Percentiles rank a stretch among this genome's conserved stretches.
These are phyloP conservation scores for Pelargonium cotyledonis DNA, from an alignment of 441 rosid species.

Conservation along the genomic window DNA sequence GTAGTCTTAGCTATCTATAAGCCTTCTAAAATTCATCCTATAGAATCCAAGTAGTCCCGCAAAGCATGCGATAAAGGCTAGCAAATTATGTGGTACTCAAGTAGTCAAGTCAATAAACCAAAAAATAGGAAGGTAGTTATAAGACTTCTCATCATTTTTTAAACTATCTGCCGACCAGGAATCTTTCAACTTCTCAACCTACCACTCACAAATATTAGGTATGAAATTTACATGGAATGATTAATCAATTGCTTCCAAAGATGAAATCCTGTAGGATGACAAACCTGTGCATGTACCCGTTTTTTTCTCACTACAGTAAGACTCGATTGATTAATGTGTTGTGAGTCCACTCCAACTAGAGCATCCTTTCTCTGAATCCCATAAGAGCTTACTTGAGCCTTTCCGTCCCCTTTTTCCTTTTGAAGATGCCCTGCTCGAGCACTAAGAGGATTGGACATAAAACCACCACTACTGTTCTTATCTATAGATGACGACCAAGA, in stretches of 20 bases:
- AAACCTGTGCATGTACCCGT: conserved; percentile 86
- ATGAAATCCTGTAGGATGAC: conserved; percentile 21
- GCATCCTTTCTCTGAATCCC: conserved; percentile 71
- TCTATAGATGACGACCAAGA: conserved; percentile 54
- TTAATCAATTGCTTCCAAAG: neutral
- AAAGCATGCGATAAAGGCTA: neutral
- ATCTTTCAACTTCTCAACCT: neutral
- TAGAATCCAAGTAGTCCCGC: neutral
- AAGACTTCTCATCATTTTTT: neutral
- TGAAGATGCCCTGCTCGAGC: conserved; percentile 54
- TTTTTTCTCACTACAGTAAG: conserved; percentile 69
- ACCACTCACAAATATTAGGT: neutral
- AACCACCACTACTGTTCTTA: conserved; percentile 40
- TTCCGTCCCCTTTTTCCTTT: conserved; percentile 60
- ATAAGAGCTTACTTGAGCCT: conserved; percentile 55
- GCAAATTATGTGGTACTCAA: neutral
- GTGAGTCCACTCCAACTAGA: conserved; percentile 61
- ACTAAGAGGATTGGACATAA: conserved; percentile 46
- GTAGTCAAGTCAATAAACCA: neutral
- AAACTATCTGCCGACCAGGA: neutral
- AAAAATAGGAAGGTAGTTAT: neutral
- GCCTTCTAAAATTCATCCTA: too few relatives aligned
- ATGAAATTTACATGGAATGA: neutral
- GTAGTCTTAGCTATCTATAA: conserved; percentile 3
- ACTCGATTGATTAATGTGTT: conserved; percentile 60